Conservation (phyloP, 2,329 filamentous ascomycete genomes). For the Cryphonectria carpinicola region DNA sequence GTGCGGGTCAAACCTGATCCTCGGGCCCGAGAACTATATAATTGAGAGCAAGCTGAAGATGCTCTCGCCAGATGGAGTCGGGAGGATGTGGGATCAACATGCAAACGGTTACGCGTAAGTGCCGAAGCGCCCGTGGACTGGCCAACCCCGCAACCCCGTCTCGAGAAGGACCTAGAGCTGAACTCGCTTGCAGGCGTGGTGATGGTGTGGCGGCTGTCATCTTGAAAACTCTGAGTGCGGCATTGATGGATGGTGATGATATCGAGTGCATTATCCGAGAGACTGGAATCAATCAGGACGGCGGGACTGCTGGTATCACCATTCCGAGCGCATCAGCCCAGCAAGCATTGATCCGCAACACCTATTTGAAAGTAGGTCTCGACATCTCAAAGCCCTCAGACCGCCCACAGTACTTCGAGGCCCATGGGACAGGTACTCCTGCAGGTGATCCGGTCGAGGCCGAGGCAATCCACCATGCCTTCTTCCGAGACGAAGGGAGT, state of each 20-base stretch:
- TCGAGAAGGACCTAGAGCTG: too few species aligned
- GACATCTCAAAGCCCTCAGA: conserved; percentile 36
- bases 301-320: conserved; percentile 49
- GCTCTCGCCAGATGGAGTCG: conserved; percentile 43
- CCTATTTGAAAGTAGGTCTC: conserved; percentile 45
- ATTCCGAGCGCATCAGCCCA: conserved; percentile 50
- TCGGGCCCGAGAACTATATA: conserved; percentile 38
- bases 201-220: conserved; percentile 48
- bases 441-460: conserved; percentile 38
- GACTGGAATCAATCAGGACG: conserved; percentile 45
- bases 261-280: conserved; percentile 48
- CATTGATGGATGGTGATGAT: conserved; percentile 52
- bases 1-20: conserved; percentile 41
- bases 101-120: conserved; percentile 59
- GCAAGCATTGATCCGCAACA: conserved; percentile 41
- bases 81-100: conserved; percentile 47
- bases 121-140: too few species aligned
- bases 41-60: conserved; percentile 43
- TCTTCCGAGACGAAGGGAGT: too few species aligned
- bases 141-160: too few species aligned
- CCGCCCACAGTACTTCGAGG: conserved; percentile 45
- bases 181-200: too few species aligned
- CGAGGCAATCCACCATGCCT: conserved; percentile 40
- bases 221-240: conserved; percentile 41
- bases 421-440: conserved; percentile 39